These are phyloP conservation scores for Pseudogymnoascus sp. DNA, from an alignment of 2,329 filamentous ascomycete genomes.

Conservation along the genomic window DNA sequence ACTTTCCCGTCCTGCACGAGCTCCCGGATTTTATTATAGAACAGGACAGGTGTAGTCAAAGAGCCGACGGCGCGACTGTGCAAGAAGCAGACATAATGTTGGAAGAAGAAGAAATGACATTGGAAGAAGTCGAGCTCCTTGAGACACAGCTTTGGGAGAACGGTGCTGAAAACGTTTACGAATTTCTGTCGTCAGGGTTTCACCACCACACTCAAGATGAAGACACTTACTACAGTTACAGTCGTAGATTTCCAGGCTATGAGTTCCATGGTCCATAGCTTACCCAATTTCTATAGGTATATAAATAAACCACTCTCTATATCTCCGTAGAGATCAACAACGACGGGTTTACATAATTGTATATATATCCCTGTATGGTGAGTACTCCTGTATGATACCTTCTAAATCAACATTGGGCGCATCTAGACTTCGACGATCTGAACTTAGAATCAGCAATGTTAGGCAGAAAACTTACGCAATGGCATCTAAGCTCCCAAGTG, in stretches of 20 bases:
- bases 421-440: background rate
- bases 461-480: background rate
- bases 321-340: background rate
- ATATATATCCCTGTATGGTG: background rate
- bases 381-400: background rate
- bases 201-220: background rate
- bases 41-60: background rate
- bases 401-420: background rate
- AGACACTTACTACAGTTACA: background rate
- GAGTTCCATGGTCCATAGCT: background rate
- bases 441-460: background rate
- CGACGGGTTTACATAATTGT: background rate
- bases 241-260: background rate
- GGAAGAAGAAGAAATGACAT: background rate
- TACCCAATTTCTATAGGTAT: background rate
- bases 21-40: background rate
- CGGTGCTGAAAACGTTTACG: background rate
- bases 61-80: background rate
- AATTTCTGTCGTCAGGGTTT: background rate
- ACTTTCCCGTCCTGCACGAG: background rate
- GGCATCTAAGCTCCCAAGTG: background rate
- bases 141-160: background rate
- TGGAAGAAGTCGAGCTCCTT: background rate
- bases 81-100: background rate
- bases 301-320: background rate